These are phyloP conservation scores for Pseudogymnoascus sp. DNA, from an alignment of 2,329 filamentous ascomycete genomes.

Conservation along the genomic window DNA sequence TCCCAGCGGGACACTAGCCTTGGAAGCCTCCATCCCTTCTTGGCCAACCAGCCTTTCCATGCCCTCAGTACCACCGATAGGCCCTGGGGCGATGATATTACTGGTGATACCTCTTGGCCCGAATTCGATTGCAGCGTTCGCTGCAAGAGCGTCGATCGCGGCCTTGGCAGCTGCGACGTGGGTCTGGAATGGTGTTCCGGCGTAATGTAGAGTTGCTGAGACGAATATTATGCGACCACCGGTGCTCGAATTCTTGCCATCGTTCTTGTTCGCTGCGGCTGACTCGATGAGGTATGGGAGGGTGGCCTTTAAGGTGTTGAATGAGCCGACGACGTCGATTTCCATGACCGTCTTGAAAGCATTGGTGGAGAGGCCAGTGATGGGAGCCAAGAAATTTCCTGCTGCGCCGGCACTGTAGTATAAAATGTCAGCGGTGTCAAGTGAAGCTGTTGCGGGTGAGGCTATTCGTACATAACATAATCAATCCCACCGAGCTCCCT, in stretches of 20 bases:
- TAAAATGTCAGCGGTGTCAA: background rate
- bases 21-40: constrained; percentile 25
- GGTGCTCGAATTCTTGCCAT: constrained; percentile 48
- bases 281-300: constrained; percentile 73
- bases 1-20: constrained; percentile 55
- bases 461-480: constrained; percentile 66
- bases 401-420: constrained; percentile 72
- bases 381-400: constrained; percentile 87
- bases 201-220: constrained; percentile 86
- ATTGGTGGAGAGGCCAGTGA: constrained; percentile 73
- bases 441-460: background rate
- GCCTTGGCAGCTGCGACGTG: constrained; percentile 92
- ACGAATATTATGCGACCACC: constrained; percentile 85
- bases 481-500: constrained; percentile 82
- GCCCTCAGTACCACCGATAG: constrained; percentile 78
- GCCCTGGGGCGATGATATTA: constrained; percentile 83
- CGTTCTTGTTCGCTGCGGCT: constrained; percentile 49
- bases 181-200: constrained; percentile 73
- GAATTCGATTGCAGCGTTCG: constrained; percentile 76
- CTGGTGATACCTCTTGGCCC: constrained; percentile 79
- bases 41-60: constrained; percentile 48
- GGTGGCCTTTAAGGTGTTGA: constrained; percentile 89
- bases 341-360: constrained; percentile 95
- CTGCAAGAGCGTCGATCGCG: constrained; percentile 75
- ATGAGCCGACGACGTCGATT: constrained; percentile 89